phyloP scores from a whole-genome alignment of 2,329 filamentous ascomycete genomes.

The Dothideomycetes sp. region DNA sequence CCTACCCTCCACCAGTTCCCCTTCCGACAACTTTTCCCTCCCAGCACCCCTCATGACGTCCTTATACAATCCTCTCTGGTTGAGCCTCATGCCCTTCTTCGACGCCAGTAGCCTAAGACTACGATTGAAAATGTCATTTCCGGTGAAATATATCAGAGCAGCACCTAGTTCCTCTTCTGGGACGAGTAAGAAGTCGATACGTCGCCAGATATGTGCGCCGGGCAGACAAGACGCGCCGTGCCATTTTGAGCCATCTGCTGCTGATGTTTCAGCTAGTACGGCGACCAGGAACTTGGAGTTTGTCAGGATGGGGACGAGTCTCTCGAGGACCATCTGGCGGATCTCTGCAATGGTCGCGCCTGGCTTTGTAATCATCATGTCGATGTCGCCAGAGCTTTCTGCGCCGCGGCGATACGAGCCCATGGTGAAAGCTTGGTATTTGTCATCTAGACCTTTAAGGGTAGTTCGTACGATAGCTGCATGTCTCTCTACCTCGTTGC shows the following conservation, averaged over 20 bases:
- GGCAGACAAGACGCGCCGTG: conserved; percentile 74
- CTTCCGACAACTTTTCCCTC: conserved; percentile 52
- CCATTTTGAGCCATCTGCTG: conserved; percentile 63
- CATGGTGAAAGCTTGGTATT: conserved; percentile 60
- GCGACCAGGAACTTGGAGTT: conserved; percentile 55
- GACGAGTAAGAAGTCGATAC: conserved; percentile 77
- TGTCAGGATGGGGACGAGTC: conserved; percentile 53
- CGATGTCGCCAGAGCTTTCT: conserved; percentile 66
- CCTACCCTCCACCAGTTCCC: conserved; percentile 59
- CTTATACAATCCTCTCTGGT: conserved; percentile 69
- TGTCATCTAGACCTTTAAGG: conserved; percentile 48
- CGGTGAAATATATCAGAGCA: conserved; percentile 88
- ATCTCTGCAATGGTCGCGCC: conserved; percentile 49
- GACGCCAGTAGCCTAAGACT: conserved; percentile 70
- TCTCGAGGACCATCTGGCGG: conserved; percentile 48
- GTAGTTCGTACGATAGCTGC: conserved; percentile 51
- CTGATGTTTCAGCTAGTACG: conserved; percentile 46
- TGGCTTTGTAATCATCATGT: conserved; percentile 67
- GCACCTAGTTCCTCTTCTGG: conserved; percentile 71
- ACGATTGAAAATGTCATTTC: conserved; percentile 88
- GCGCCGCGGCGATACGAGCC: conserved; percentile 81
- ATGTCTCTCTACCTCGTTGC: conserved; percentile 61
- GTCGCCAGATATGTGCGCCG: conserved; percentile 53
- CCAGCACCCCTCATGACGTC: conserved; percentile 52
- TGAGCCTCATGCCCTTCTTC: conserved; percentile 73